Conservation (phyloP, 1,139 yeast genomes). For the Candida gigantensis region DNA sequence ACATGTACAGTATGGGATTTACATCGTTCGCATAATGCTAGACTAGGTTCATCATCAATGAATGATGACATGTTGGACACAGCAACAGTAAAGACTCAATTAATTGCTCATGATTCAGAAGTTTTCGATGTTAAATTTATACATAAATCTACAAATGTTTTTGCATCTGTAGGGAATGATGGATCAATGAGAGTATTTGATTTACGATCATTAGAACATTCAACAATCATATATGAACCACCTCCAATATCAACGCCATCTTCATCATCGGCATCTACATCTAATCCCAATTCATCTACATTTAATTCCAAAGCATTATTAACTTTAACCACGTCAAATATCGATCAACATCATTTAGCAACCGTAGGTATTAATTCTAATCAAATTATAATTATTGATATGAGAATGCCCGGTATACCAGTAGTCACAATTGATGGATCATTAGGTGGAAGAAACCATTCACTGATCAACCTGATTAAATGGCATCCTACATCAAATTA, state of each 20-base stretch:
- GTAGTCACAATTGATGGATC: slow-evolving; percentile 70
- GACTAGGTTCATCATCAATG: slow-evolving; percentile 7
- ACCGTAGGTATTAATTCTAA: slow-evolving; percentile 75
- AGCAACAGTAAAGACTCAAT: slow-evolving; percentile 85
- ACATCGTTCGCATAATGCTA: slow-evolving; percentile 37
- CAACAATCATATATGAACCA: slow-evolving; percentile 88
- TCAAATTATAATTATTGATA: slow-evolving; percentile 70
- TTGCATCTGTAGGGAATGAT: slow-evolving; percentile 93
- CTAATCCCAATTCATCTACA: slow-evolving; percentile 11
- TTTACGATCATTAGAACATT: slow-evolving; percentile 83
- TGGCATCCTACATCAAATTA: slow-evolving; percentile 83
- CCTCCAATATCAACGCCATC: slow-evolving; percentile 33
- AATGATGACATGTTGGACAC: slow-evolving; percentile 32
- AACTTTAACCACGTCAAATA: slow-evolving; percentile 74
- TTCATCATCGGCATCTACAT: slow-evolving; percentile 11
- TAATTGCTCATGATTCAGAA: slow-evolving; percentile 95
- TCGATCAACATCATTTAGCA: slow-evolving; percentile 78
- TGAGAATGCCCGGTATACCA: slow-evolving; percentile 88
- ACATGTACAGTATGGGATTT: slow-evolving; percentile 97
- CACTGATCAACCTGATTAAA: slow-evolving; percentile 65
- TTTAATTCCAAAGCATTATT: slow-evolving; percentile 61
- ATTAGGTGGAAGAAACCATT: slow-evolving; percentile 43
- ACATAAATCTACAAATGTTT: slow-evolving; percentile 72
- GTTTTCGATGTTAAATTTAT: slow-evolving; percentile 90
- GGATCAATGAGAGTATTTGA: slow-evolving; percentile 94